A percentile compares a stretch with the other conserved stretches of the same genome.
Evolutionary conservation across 306 rosid species (phyloP).

Genomic region (Comarum palustre): DNA sequence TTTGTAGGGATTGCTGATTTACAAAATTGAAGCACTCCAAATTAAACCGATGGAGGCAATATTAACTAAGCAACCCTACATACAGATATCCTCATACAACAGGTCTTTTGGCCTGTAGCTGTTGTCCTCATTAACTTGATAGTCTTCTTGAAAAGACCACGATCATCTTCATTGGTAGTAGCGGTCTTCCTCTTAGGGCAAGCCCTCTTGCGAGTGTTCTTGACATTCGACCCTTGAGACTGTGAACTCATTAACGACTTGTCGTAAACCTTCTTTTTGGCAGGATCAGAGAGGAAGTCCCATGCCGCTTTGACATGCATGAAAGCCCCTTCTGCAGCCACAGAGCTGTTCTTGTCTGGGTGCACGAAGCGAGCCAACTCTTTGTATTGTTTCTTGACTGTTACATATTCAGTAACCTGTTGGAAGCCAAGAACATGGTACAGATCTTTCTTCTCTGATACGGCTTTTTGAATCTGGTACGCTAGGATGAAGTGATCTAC

Average conservation of each 20-base stretch:
- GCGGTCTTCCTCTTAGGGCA: neutral
- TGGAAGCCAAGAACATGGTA: constrained; percentile 2
- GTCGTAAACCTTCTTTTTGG: constrained; percentile 2
- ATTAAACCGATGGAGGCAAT: no score
- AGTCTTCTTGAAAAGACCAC: neutral
- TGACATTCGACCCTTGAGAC: neutral
- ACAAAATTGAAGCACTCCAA: no score
- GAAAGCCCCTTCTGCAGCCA: neutral
- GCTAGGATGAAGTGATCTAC: neutral
- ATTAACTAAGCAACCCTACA: neutral
- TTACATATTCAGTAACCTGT: neutral
- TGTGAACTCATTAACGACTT: neutral
- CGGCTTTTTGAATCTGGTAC: neutral
- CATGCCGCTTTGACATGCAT: constrained; percentile 2
- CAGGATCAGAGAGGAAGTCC: neutral
- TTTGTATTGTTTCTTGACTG: constrained; percentile 4
- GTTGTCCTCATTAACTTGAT: neutral
- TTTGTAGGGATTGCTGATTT: no score
- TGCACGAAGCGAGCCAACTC: neutral
- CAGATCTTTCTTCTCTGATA: neutral
- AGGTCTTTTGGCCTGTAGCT: neutral
- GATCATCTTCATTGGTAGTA: neutral
- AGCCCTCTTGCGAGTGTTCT: neutral
- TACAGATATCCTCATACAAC: neutral
- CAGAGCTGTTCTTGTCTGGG: constrained; percentile 4